Conservation (phyloP, 805 yeast species). For the Kluyveromyces starmeri region DNA sequence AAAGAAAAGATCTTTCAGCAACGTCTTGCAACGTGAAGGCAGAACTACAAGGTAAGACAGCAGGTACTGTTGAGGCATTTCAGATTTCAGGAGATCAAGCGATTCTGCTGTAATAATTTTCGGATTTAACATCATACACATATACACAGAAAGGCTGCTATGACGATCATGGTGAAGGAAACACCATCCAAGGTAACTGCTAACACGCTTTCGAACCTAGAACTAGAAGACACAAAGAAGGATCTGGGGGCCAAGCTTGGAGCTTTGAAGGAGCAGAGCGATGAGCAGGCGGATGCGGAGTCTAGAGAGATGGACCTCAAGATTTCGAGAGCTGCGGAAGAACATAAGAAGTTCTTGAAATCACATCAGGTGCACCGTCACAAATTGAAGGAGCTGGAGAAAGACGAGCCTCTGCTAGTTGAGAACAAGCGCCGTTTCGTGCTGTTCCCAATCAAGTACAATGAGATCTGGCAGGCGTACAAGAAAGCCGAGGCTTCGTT, state of each 20-base stretch:
- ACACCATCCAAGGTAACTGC: constrained; percentile 68
- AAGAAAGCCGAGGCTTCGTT: constrained; percentile 98
- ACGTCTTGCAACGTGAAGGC: too few species aligned
- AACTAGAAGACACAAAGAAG: constrained; percentile 36
- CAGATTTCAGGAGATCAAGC: too few species aligned
- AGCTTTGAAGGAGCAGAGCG: constrained; percentile 29
- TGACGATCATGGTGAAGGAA: constrained; percentile 40
- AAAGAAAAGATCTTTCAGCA: too few species aligned
- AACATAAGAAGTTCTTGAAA: constrained; percentile 48
- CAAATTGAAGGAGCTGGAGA: constrained; percentile 62
- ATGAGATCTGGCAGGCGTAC: constrained; percentile 98
- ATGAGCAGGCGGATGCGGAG: constrained; percentile 9
- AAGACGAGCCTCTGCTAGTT: constrained; percentile 76
- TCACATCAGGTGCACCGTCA: constrained; percentile 67
- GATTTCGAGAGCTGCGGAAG: constrained; percentile 27
- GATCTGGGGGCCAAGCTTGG: constrained; percentile 37
- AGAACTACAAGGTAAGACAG: too few species aligned
- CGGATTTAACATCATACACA: too few species aligned
- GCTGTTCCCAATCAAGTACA: constrained; percentile 90
- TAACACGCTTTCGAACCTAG: constrained; percentile 43
- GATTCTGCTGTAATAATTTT: too few species aligned
- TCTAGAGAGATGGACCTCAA: constrained; percentile 18
- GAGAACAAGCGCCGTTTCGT: constrained; percentile 89
- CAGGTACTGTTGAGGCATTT: too few species aligned
- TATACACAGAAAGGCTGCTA: too few species aligned